Evolutionary conservation across 208 protist genomes (phyloP).

Genomic region (Acanthamoeba royreba): DNA sequence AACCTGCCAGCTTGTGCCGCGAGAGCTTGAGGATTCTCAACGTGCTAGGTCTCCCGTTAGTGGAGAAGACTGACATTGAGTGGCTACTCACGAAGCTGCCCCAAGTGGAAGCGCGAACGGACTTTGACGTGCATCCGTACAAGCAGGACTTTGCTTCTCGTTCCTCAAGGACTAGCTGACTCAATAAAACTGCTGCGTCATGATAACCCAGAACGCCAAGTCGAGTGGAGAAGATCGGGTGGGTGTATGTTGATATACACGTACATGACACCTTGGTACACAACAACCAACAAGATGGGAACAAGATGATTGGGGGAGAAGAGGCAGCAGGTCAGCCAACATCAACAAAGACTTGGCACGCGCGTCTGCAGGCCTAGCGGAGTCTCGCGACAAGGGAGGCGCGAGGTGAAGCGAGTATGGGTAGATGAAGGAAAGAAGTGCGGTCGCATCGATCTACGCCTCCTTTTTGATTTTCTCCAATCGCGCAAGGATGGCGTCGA

Average conservation of each 20-base stretch:
- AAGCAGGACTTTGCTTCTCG: neutral
- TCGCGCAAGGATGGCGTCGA: slow-evolving; percentile 13
- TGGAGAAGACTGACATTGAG: neutral
- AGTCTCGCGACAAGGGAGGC: neutral
- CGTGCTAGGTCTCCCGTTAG: neutral
- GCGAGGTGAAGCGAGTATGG: neutral
- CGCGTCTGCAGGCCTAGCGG: neutral
- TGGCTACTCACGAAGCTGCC: neutral
- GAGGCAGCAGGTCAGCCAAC: too few species aligned
- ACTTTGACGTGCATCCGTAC: neutral
- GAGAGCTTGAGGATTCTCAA: neutral
- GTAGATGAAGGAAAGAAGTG: neutral
- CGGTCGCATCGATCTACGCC: too few species aligned
- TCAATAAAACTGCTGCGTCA: neutral
- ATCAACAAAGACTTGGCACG: too few species aligned
- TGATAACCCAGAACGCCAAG: too few species aligned
- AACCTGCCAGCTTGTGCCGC: too few species aligned
- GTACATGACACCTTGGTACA: too few species aligned
- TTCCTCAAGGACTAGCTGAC: neutral
- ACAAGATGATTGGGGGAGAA: too few species aligned
- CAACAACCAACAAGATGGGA: too few species aligned
- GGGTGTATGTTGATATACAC: too few species aligned
- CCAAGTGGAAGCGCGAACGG: neutral
- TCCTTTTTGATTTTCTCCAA: slow-evolving; percentile 33
- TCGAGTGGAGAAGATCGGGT: too few species aligned